Conservation (phyloP, 2,329 filamentous ascomycete genomes). For the Penicillium olsonii region DNA sequence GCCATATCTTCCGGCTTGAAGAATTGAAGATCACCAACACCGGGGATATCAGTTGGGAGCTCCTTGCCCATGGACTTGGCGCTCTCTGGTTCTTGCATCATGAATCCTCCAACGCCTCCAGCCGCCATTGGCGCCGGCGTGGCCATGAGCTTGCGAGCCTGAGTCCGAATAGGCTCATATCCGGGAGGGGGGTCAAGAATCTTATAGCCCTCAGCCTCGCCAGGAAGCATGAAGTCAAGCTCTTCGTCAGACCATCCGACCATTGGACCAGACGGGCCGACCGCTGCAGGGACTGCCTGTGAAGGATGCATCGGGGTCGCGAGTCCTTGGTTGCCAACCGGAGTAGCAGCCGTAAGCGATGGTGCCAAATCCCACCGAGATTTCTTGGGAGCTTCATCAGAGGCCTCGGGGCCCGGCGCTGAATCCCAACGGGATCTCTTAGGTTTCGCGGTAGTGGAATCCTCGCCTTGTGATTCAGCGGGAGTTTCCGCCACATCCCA, state of each 20-base stretch:
- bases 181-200: slow-evolving; percentile 87
- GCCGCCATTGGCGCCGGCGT: slow-evolving; percentile 68
- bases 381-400: slow-evolving; percentile 65
- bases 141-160: slow-evolving; percentile 72
- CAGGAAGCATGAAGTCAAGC: slow-evolving; percentile 85
- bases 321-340: slow-evolving; percentile 71
- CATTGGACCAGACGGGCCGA: slow-evolving; percentile 73
- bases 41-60: slow-evolving; percentile 91
- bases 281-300: slow-evolving; percentile 56
- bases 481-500: slow-evolving; percentile 67
- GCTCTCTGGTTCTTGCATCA: slow-evolving; percentile 95
- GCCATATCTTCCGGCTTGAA: slow-evolving; percentile 99
- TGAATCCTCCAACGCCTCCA: slow-evolving; percentile 74
- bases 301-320: slow-evolving; percentile 76
- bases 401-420: slow-evolving; percentile 62
- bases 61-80: slow-evolving; percentile 81
- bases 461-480: slow-evolving; percentile 1
- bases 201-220: slow-evolving; percentile 76
- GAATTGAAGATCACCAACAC: slow-evolving; percentile 93
- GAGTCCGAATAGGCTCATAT: slow-evolving; percentile 79
- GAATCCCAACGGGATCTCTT: slow-evolving; percentile 90
- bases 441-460: slow-evolving; percentile 54
- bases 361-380: slow-evolving; percentile 94
- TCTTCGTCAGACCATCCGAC: slow-evolving; percentile 88
- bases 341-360: slow-evolving; percentile 65